A percentile compares a stretch with the other conserved stretches of the same genome.
These are phyloP conservation scores for Nicotiana benthamiana DNA, from an alignment of 257 asterid species.

Conservation along the genomic window DNA sequence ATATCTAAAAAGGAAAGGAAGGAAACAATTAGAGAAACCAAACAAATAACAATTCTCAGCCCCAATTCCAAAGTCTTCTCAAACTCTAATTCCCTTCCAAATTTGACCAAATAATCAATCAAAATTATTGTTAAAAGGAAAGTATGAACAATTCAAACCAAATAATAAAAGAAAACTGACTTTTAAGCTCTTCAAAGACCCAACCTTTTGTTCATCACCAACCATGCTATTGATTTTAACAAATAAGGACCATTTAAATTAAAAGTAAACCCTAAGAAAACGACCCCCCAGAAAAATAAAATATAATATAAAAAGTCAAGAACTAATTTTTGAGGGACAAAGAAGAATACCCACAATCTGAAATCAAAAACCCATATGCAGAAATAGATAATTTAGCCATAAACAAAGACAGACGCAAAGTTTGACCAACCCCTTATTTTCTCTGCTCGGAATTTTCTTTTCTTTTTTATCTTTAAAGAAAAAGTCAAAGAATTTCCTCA, in stretches of 20 bases:
- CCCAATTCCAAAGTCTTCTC: conserved; percentile 1
- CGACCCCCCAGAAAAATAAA: conserved; percentile 14
- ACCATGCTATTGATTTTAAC: conserved; percentile 13
- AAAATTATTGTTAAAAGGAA: background rate
- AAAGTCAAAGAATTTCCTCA: background rate
- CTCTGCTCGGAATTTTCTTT: conserved; percentile 26
- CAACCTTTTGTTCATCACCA: conserved; percentile 29
- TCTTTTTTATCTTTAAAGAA: conserved; percentile 7
- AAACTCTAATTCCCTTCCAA: conserved; percentile 13
- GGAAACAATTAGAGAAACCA: conserved; percentile 5
- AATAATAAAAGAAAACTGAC: conserved; percentile 17
- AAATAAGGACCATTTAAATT: conserved; percentile 10
- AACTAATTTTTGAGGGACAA: conserved; percentile 6
- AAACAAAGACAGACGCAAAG: conserved; percentile 13
- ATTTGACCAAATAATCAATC: conserved; percentile 9
- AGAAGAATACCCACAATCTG: conserved; percentile 11
- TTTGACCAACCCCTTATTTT: conserved; percentile 23
- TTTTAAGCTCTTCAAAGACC: conserved; percentile 32
- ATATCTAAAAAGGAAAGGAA: background rate
- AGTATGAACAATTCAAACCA: conserved; percentile 10
- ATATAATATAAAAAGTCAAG: conserved; percentile 9
- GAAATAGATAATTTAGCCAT: background rate
- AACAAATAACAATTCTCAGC: background rate
- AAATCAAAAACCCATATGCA: conserved; percentile 11
- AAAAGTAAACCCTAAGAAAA: conserved; percentile 33